A percentile compares a stretch with the other conserved stretches of the same genome.
Evolutionary conservation across 2,329 filamentous ascomycete species (phyloP).

Genomic region (Fusarium coicis): DNA sequence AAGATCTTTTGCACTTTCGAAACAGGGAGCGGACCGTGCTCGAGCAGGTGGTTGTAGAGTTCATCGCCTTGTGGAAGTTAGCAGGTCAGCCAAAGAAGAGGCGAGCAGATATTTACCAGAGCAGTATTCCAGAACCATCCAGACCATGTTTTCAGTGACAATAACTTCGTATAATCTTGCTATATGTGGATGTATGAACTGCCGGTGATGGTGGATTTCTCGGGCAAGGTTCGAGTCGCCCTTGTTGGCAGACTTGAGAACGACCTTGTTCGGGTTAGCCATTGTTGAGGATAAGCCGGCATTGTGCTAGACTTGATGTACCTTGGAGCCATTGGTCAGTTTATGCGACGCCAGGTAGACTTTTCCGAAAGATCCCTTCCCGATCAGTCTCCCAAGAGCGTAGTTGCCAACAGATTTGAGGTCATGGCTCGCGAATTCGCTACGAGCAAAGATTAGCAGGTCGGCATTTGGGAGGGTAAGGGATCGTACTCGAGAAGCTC

Average conservation of each 20-base stretch:
- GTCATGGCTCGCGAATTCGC: slow-evolving; percentile 93
- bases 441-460: slow-evolving; percentile 53
- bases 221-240: slow-evolving; percentile 94
- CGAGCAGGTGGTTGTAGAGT: slow-evolving; percentile 93
- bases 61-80: slow-evolving; percentile 80
- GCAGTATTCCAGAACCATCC: slow-evolving; percentile 97
- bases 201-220: slow-evolving; percentile 98
- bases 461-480: neutral
- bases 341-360: slow-evolving; percentile 97
- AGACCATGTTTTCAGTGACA: slow-evolving; percentile 93
- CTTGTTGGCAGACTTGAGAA: slow-evolving; percentile 97
- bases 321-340: slow-evolving; percentile 98
- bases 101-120: slow-evolving; percentile 68
- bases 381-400: slow-evolving; percentile 88
- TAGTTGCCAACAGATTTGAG: slow-evolving; percentile 96
- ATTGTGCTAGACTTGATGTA: slow-evolving; percentile 51
- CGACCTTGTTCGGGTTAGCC: slow-evolving; percentile 70
- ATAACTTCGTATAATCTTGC: slow-evolving; percentile 97
- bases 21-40: slow-evolving; percentile 83
- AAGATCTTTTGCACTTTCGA: slow-evolving; percentile 96
- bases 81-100: neutral
- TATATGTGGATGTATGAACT: slow-evolving; percentile 98
- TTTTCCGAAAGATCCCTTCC: slow-evolving; percentile 98
- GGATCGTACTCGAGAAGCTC: slow-evolving; percentile 86
- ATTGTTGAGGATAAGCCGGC: neutral